Evolutionary conservation across 805 yeast genomes (phyloP).

Genomic region (Candida parachauliodes): DNA sequence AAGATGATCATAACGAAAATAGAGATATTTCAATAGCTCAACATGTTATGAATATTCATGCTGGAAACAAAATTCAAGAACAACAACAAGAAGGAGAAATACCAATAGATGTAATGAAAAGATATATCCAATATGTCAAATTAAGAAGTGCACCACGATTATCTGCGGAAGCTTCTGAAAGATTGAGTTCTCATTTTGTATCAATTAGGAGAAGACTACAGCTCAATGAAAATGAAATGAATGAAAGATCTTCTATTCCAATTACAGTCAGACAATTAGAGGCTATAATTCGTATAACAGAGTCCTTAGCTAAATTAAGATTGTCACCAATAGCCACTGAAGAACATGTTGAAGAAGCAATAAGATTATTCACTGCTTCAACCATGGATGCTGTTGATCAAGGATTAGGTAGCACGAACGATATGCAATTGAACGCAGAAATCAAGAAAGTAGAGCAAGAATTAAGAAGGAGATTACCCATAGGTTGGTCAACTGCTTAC

Average conservation of each 20-base stretch:
- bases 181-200: conserved; percentile 87
- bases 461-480: conserved; percentile 84
- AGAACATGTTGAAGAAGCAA: conserved; percentile 93
- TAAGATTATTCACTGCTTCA: conserved; percentile 90
- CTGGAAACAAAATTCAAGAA: conserved; percentile 53
- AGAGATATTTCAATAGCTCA: conserved; percentile 88
- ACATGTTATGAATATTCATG: conserved; percentile 93
- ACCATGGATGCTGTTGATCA: conserved; percentile 93
- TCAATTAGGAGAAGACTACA: conserved; percentile 82
- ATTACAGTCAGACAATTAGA: conserved; percentile 96
- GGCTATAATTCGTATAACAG: conserved; percentile 94
- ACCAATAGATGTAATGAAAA: conserved; percentile 84
- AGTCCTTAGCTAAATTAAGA: conserved; percentile 83
- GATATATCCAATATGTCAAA: conserved; percentile 88
- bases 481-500: conserved; percentile 94
- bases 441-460: conserved; percentile 79
- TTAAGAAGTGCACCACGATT: conserved; percentile 89
- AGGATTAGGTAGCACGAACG: conserved; percentile 46
- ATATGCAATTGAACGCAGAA: conserved; percentile 63
- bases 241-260: conserved; percentile 92
- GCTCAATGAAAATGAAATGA: conserved; percentile 71
- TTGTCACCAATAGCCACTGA: conserved; percentile 80
- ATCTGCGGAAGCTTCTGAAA: conserved; percentile 84
- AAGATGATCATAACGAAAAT: conserved; percentile 85
- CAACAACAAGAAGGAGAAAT: conserved; percentile 72